These are phyloP conservation scores for Geotrichum citri-aurantii DNA, from an alignment of 1,139 yeast species.

Conservation along the genomic window DNA sequence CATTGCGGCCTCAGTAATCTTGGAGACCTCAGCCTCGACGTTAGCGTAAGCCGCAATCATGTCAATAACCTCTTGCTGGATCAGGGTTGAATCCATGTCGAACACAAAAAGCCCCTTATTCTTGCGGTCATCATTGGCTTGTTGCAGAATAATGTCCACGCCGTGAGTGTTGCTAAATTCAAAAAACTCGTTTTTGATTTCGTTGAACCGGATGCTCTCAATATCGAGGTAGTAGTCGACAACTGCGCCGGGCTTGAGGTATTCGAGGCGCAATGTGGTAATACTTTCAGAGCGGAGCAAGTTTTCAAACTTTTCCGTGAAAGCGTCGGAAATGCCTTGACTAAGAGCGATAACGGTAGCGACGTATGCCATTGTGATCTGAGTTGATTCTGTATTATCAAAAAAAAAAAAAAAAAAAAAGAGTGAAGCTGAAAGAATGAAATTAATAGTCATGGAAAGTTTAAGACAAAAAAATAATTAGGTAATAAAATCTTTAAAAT, in stretches of 20 bases:
- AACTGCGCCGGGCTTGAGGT: conserved; percentile 22
- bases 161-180: conserved; percentile 22
- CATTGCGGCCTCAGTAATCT: conserved; percentile 92
- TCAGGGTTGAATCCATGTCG: conserved; percentile 97
- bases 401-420: not conserved
- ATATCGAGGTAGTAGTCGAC: conserved; percentile 26
- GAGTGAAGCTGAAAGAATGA: not conserved
- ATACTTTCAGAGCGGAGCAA: conserved; percentile 23
- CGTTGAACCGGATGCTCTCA: conserved; percentile 15
- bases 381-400: not conserved
- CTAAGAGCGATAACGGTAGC: conserved; percentile 26
- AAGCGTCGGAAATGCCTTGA: conserved; percentile 18
- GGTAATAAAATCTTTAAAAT: not conserved
- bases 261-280: conserved; percentile 23
- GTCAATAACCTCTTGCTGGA: conserved; percentile 95
- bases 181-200: conserved; percentile 22
- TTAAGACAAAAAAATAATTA: not conserved
- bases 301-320: conserved; percentile 24
- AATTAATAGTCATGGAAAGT: not conserved
- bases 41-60: conserved; percentile 84
- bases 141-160: conserved; percentile 47
- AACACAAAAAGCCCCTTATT: conserved; percentile 69
- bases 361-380: conserved; percentile 21
- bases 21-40: conserved; percentile 66
- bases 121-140: conserved; percentile 28